A percentile compares a stretch with the other conserved stretches of the same genome.
Conservation (phyloP, 208 protist genomes). For the Leishmania martiniquensis region DNA sequence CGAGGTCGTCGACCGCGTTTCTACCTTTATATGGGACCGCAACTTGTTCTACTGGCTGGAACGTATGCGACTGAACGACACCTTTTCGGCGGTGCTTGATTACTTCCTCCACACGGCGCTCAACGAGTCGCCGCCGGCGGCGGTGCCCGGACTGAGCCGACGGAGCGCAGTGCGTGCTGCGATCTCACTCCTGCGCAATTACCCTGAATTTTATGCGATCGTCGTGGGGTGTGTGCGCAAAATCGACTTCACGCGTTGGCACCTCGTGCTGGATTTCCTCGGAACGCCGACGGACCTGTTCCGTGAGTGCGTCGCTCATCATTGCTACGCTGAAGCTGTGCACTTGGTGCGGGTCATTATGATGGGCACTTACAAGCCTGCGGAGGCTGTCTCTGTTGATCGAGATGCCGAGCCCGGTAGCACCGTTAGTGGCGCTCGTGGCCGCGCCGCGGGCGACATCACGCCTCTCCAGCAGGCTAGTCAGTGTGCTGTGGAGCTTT, state of each 20-base stretch:
- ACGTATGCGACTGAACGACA: conserved; percentile 52
- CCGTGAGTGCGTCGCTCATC: conserved; percentile 66
- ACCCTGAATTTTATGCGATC: conserved; percentile 72
- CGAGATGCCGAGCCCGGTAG: conserved; percentile 10
- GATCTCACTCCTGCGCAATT: conserved; percentile 62
- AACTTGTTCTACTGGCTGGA: conserved; percentile 73
- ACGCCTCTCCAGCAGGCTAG: conserved; percentile 37
- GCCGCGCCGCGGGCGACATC: not conserved
- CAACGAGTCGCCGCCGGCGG: conserved; percentile 49
- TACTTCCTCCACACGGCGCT: conserved; percentile 68
- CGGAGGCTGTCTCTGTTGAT: conserved; percentile 9
- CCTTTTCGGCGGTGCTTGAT: conserved; percentile 63
- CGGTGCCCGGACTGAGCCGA: conserved; percentile 39
- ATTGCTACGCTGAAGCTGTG: conserved; percentile 60
- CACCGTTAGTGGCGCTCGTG: too few species aligned
- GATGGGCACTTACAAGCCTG: conserved; percentile 47
- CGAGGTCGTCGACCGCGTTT: conserved; percentile 23
- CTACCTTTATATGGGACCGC: conserved; percentile 49
- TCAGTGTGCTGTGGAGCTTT: conserved; percentile 41
- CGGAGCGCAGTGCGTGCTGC: conserved; percentile 45
- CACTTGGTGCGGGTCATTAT: conserved; percentile 75
- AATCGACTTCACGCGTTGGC: conserved; percentile 65
- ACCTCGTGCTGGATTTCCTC: conserved; percentile 65
- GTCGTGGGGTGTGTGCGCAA: conserved; percentile 79
- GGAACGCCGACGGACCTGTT: conserved; percentile 67